These are phyloP conservation scores for Vaccinium darrowii DNA, from an alignment of 148 eudicot genomes.

Conservation along the genomic window DNA sequence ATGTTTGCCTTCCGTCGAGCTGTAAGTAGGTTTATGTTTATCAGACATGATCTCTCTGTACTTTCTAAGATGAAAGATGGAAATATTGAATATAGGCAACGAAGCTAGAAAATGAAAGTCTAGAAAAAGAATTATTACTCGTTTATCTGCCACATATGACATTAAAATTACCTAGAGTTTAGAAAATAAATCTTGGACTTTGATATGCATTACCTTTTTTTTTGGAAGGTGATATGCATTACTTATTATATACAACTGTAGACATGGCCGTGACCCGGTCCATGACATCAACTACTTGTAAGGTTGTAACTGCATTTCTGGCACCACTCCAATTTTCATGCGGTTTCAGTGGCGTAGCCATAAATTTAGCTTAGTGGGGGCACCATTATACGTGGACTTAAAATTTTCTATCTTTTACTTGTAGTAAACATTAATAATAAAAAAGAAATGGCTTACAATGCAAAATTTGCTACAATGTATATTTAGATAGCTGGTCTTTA, in stretches of 20 bases:
- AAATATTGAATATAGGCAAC: too few species aligned
- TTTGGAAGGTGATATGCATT: not conserved
- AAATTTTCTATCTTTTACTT: too few species aligned
- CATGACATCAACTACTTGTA: not conserved
- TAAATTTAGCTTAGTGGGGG: too few species aligned
- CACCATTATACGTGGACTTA: too few species aligned
- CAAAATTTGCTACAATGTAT: too few species aligned
- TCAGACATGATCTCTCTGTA: not conserved
- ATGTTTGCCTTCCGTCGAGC: constrained; percentile 96
- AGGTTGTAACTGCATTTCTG: not conserved
- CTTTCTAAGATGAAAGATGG: too few species aligned
- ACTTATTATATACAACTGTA: not conserved
- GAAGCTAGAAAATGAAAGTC: not conserved
- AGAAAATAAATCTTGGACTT: not conserved
- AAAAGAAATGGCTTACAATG: too few species aligned
- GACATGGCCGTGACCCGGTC: not conserved
- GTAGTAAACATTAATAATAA: too few species aligned
- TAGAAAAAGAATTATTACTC: not conserved
- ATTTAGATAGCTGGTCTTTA: too few species aligned
- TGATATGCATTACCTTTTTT: not conserved
- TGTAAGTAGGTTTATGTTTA: constrained; percentile 39
- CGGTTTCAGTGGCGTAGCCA: not conserved
- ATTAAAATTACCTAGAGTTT: not conserved
- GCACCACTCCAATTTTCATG: not conserved
- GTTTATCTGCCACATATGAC: not conserved